These are phyloP conservation scores for Oenanthe javanica DNA, from an alignment of 140 eudicot species.

Conservation along the genomic window DNA sequence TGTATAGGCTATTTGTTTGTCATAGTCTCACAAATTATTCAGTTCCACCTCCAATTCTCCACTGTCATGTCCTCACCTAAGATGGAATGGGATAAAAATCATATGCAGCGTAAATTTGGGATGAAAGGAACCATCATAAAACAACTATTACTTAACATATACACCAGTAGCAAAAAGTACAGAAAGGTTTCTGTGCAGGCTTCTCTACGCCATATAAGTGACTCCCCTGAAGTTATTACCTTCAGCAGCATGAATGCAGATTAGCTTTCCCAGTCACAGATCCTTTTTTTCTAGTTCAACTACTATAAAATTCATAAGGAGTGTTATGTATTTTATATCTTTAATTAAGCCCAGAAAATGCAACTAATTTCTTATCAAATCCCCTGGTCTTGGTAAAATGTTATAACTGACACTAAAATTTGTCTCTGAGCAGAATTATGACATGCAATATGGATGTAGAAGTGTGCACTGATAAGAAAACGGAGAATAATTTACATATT, in stretches of 20 bases:
- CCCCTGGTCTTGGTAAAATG: not conserved
- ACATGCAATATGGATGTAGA: not conserved
- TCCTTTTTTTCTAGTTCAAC: not conserved
- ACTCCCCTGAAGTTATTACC: too few species aligned
- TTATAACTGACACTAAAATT: not conserved
- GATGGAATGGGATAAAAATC: too few species aligned
- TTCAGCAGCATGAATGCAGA: too few species aligned
- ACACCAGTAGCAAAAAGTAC: not conserved
- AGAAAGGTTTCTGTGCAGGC: too few species aligned
- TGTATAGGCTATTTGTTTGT: not conserved
- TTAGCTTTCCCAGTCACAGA: not conserved
- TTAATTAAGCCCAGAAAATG: not conserved
- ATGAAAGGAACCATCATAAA: not conserved
- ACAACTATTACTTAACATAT: not conserved
- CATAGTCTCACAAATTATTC: not conserved
- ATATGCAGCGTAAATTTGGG: not conserved
- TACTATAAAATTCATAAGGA: not conserved
- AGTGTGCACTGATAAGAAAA: not conserved
- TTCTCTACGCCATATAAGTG: too few species aligned
- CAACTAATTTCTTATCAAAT: not conserved
- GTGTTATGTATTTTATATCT: not conserved
- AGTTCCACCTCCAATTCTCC: not conserved
- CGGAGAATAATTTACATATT: not conserved
- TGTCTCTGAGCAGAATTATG: not conserved
- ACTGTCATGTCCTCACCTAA: not conserved